Evolutionary conservation across 257 asterid species (phyloP), one percentile per base, ranked within the genome.

Genomic region (Nicotiana undulata): DNA sequence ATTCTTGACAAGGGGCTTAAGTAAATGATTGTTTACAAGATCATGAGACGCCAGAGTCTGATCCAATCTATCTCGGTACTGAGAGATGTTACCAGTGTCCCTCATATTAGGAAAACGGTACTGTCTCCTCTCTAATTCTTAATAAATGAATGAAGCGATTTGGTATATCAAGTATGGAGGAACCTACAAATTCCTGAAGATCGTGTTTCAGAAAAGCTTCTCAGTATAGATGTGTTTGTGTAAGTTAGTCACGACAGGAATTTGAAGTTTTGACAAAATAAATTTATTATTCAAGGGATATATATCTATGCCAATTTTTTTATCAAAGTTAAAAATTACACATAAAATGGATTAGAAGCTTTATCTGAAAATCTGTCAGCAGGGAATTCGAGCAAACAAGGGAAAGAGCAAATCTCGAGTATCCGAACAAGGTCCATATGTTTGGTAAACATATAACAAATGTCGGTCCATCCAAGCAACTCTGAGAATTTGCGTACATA

Each of bases 41-140:
- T 88, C 91, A 18, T 85, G 85, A 28, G 89, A 90, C 60, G 88
- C 58, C 78, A 94, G 83, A 1, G 97, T 93, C 84, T 84, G 86
- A 85, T 94, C 97, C 83, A 94, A 85, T 58, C 85, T 85, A 82
- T 65, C 84, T 84, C 94, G 86, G 79, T 93, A 94, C 56, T 86
- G 90, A 9, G 87, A 86, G 80, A 94, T 91, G 83, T 68, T 82
- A 53, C 87, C 86, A 81, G 84, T 80, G 67, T 77, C 79, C 76
- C 52, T 88, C 98, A 94, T 94, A 60, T 46, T 81, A 81, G 44
- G 77, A 76, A 84, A 81, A 61, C 26, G 3, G 44, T 67, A 74
- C n/a, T n/a, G 66, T 22, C 6, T 66, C 15, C 80, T 68, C 18
- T 51, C 59, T 44, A 68, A 44, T 40, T 79, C 85, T 81, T 52